Evolutionary conservation across 2,329 filamentous ascomycete genomes (phyloP), one percentile per base, ranked within the genome.

Genomic region (Cercospora sesami): DNA sequence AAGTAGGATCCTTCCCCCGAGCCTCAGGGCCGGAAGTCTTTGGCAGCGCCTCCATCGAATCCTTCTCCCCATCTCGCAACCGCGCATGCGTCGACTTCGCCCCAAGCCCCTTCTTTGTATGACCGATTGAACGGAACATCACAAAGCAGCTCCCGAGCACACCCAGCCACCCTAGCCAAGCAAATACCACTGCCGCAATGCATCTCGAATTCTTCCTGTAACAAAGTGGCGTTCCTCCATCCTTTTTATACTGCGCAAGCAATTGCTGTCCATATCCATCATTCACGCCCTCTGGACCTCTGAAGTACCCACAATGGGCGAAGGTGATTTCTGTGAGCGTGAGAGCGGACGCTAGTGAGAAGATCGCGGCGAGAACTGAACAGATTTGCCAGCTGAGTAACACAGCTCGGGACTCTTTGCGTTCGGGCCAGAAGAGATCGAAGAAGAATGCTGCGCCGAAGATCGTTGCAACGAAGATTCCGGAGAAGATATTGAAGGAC

Each of bases 361-460:
- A 80, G 10, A 84, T 36, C 36, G 80, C 82, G 7, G 86, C 79
- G 2, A 85, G 73, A 1, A 86, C 75, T 0, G 83, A 83, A 69
- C 81, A 85, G 10, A 84, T 79, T 72, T 81, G 85, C 86, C 86
- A 88, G 0, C 85, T 83, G n/a, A 82, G 71, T 60, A 83, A 82
- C 3, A 87, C 85, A 21, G 79, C 75, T 21, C 69, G 74, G 4
- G 79, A 82, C 69, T 88, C 86, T 9, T 80, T 75, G 59, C 86
- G 81, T 62, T 86, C 85, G 0, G 86, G 86, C 84, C 85, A 88
- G 78, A 87, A 87, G 3, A 88, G 81, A 73, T 88, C 86, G 76
- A 88, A 87, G 80, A 88, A 87, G 79, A 88, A 88, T 0, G 83
- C 86, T 0, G 83, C 82, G 23, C 86, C 86, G 72, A 88, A 88